A percentile compares a stretch with the other conserved stretches of the same genome.
Conservation (phyloP, 2,329 filamentous ascomycete species). For the Ceratocystis colombiana region DNA sequence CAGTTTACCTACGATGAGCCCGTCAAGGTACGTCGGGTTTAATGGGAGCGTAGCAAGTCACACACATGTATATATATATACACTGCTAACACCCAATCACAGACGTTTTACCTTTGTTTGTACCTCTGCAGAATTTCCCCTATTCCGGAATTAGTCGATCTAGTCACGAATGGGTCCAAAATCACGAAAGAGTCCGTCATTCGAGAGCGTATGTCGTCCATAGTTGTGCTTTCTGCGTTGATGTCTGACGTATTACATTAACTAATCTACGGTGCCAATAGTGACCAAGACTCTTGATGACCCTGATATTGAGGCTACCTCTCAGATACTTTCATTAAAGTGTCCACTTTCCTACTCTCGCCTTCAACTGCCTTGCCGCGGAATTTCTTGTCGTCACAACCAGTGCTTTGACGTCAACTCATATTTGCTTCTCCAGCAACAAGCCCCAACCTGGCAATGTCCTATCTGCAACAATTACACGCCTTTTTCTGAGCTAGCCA, state of each 20-base stretch:
- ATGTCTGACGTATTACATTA: neutral
- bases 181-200: conserved; percentile 75
- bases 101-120: conserved; percentile 64
- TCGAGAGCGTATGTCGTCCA: conserved; percentile 58
- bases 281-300: conserved; percentile 75
- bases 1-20: conserved; percentile 89
- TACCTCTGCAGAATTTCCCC: conserved; percentile 66
- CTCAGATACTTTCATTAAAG: conserved; percentile 79
- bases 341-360: conserved; percentile 83
- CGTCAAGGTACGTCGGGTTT: conserved; percentile 53
- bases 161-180: conserved; percentile 55
- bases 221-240: neutral
- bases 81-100: conserved; percentile 27
- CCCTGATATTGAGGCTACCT: conserved; percentile 79
- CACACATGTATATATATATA: no score
- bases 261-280: conserved; percentile 34
- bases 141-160: conserved; percentile 59
- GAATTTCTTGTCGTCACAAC: conserved; percentile 70
- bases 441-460: conserved; percentile 94
- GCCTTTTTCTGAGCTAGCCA: conserved; percentile 68
- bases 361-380: conserved; percentile 69
- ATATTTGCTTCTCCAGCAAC: conserved; percentile 87
- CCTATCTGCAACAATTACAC: conserved; percentile 82
- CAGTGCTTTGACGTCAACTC: conserved; percentile 92
- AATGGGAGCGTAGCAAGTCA: no score